Conservation (phyloP, 2,329 filamentous ascomycete species). For the Microsporum audouinii region DNA sequence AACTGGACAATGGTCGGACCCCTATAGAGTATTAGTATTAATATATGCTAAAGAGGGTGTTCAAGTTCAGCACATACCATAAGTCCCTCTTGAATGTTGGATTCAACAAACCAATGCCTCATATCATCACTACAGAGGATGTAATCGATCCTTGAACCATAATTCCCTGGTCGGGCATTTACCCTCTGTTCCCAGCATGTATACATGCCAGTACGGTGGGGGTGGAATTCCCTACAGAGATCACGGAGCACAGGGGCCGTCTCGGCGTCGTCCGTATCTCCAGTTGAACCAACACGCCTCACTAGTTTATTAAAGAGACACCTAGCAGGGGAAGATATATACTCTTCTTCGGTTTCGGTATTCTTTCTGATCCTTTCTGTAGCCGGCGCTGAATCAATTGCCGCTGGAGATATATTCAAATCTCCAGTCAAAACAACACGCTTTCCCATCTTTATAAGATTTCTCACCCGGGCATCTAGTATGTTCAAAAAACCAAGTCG, state of each 20-base stretch:
- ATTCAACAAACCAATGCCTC: conserved; percentile 64
- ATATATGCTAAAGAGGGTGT: not conserved
- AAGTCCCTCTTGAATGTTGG: conserved; percentile 85
- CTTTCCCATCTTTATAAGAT: conserved; percentile 69
- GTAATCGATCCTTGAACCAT: conserved; percentile 87
- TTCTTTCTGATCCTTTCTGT: conserved; percentile 61
- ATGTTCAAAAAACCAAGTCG: conserved; percentile 67
- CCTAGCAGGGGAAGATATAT: conserved; percentile 58
- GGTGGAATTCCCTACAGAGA: conserved; percentile 70
- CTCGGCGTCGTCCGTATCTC: conserved; percentile 55
- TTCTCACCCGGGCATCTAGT: conserved; percentile 73
- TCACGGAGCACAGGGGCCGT: conserved; percentile 69
- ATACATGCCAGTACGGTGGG: conserved; percentile 75
- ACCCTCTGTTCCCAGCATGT: conserved; percentile 94
- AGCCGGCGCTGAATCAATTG: conserved; percentile 65
- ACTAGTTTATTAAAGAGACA: conserved; percentile 80
- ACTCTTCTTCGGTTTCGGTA: conserved; percentile 57
- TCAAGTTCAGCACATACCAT: conserved; percentile 40
- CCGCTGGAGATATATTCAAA: conserved; percentile 62
- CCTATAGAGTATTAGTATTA: conserved; percentile 35
- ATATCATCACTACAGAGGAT: conserved; percentile 71
- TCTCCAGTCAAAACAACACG: conserved; percentile 78
- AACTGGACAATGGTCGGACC: conserved; percentile 93
- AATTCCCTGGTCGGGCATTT: conserved; percentile 92
- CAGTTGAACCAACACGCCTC: conserved; percentile 56